Base-by-base conservation (phyloP, 495 filamentous ascomycete species). In the Amphirosellinia nigrospora region DNA sequence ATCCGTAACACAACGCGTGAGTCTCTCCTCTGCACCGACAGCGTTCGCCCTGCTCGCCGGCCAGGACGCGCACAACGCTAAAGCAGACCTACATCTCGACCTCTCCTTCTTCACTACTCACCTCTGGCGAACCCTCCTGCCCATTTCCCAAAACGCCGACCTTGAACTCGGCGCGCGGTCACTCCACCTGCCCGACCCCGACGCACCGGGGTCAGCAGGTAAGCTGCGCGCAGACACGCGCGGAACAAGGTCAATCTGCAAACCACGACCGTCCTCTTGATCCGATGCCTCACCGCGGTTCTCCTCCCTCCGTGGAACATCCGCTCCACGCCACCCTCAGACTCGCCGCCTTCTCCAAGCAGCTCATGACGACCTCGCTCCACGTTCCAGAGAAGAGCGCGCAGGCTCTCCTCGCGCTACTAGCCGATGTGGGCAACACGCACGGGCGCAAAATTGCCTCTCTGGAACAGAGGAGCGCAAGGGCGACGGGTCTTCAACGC, bases 381-480 rank as follows among this genome's bases (percentile, higher is more conserved):
- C 96, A 98, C 69, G 78, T 95, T 32, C 96, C 96, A 0, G 94
- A 97, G 80, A 97, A 96, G 75, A 94, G 92, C 1, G 86, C 88
- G 55, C 81, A 92, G 68, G 96, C 95, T 3, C 85, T 92, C 34
- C 80, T 97, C 1, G 89, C 88, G 0, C 81, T 98, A 6, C 77
- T 98, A 58, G 85, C 84, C 19, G 90, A 93, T 71, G 89, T 98
- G 19, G 84, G 89, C 0, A 92, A 92, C 78, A 84, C 86, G 28
- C 89, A 96, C 73, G 88, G 87, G 13, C 85, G 87, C 59, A 91
- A 91, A 72, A 86, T 96, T 63, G 85, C 86, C 6, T 3, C 74
- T 97, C 65, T 97, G 94, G 92, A 86, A 93, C 71, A 92, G 96
- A 98, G 77, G 96, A 99, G 84, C 86, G 94, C 50, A 93, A 91